Evolutionary conservation across 2,329 filamentous ascomycete species (phyloP).

Genomic region (Stachybotrys elegans): DNA sequence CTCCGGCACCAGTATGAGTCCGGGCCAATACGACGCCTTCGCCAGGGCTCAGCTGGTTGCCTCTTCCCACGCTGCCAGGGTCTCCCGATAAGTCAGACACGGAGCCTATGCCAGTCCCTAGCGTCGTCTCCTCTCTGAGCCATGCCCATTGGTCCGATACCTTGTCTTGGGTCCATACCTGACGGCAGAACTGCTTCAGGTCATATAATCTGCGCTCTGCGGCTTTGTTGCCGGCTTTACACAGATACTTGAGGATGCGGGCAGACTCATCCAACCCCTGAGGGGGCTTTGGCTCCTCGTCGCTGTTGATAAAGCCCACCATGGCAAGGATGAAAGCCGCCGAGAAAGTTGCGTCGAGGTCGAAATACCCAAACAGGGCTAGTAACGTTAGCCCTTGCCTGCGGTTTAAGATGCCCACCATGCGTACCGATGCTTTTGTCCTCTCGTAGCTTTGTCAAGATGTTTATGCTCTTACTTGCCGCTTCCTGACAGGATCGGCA

Average conservation of each 20-base stretch:
- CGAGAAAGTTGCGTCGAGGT: slow-evolving; percentile 21
- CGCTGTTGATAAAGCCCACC: slow-evolving; percentile 19
- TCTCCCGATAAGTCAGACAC: background rate
- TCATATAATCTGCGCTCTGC: slow-evolving; percentile 17
- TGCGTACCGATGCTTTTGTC: slow-evolving; percentile 16
- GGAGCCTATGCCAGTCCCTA: background rate
- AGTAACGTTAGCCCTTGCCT: background rate
- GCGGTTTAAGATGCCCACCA: background rate
- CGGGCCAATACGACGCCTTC: background rate
- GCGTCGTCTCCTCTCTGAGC: slow-evolving; percentile 4
- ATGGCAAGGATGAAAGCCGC: slow-evolving; percentile 21
- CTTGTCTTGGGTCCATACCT: slow-evolving; percentile 18
- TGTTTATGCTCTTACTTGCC: slow-evolving; percentile 18
- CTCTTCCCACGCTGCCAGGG: background rate
- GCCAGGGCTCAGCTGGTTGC: no score
- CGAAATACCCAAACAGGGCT: slow-evolving; percentile 22
- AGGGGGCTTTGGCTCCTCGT: slow-evolving; percentile 15
- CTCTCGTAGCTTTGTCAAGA: slow-evolving; percentile 14
- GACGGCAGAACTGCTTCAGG: slow-evolving; percentile 18
- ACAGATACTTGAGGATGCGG: slow-evolving; percentile 17
- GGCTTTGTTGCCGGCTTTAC: slow-evolving; percentile 17
- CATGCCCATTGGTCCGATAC: slow-evolving; percentile 16
- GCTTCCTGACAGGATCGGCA: slow-evolving; percentile 20
- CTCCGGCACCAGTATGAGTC: no score
- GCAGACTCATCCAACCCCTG: slow-evolving; percentile 16